Evolutionary conservation across 805 yeast genomes (phyloP), one percentile per base, ranked within the genome.

Genomic region (Saccharomycopsis oosterbeekiorum): DNA sequence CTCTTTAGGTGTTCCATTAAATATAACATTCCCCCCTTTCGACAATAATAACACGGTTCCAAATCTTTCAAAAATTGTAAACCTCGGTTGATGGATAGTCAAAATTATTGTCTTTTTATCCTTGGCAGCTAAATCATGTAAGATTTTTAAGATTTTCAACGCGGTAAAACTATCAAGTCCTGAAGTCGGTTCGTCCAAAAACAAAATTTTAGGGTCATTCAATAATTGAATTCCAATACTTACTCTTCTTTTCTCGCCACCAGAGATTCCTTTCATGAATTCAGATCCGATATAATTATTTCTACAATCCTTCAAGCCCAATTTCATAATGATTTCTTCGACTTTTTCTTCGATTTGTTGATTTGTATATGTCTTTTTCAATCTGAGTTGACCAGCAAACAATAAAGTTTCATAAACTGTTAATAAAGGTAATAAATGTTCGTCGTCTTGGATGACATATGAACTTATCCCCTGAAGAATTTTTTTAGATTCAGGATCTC

Each of bases 131-230:
- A 90, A 71, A 2, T 76, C 75, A 58, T 81, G 76, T 61, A 89
- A 74, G 47, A 89, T 80, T 37, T 78, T 75, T 50, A 90, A 70
- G 41, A 89, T 86, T 1, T 88, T 80, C 0, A 81, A 78, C 0
- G 96, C 87, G 0, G 94, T 88, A 61, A 88, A 82, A 12, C 92
- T 82, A 68, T 90, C 97, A 29, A 90, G 76, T 0, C 97, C 97
- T 4, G 96, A 88, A 0, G 96, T 90, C 1, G 97, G 96, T 68
- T 90, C 97, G 71, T 90, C 97, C 26, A 90, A 71, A 57, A 90
- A 78, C 41, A 90, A 70, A 43, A 90, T 77, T 61, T 84, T 83
- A 0, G 96, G 93, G 61, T 83, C 83, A 62, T 85, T 83, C 50
- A 90, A 73, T 41, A 90, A 74, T 69, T 89, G 96, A 54, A 88